Evolutionary conservation across 768 basidiomycete species (phyloP), one percentile per base, ranked within the genome.

Genomic region (Boletus insuetus): DNA sequence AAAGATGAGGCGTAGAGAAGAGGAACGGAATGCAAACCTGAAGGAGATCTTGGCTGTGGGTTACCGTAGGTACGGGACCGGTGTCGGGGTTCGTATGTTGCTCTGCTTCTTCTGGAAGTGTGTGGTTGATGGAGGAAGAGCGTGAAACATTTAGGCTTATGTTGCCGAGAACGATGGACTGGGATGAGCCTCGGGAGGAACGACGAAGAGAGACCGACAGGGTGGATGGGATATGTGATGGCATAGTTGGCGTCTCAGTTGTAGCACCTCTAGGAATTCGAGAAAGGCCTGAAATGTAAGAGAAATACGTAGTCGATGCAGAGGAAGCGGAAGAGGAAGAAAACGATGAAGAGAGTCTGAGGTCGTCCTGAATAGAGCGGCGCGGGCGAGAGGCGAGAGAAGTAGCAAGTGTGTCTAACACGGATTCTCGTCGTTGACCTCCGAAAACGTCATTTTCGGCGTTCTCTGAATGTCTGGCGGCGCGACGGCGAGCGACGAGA

Each of bases 401-500:
- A 39, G 45, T 63, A 14, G 58, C 64, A 3, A 69, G 56, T 12
- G 57, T 40, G 10, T 68, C 69, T 41, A 64, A 45, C 6, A 52
- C 17, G 2, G 59, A 60, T 40, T 46, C 54, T 44, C 54, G 57
- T 49, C 40, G 51, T 4, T 49, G 51, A n/a, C 66, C 55, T 34
- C 66, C 66, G 31, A 67, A 67, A 37, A 67, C 66, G n/a, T 68
- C 66, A 1, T 46, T 20, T n/a, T 66, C 64, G 0, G 24, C 24
- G n/a, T 43, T 49, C 14, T 58, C 61, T 20, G 54, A 29, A 42
- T 53, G 34, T 19, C 50, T 68, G 24, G 44, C 49, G 6, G 45
- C 32, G 24, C 58, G 68, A 13, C 70, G 65, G n/a, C 60, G 65
- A 22, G 68, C 46, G 35, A 69, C 53, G 24, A 81, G 69, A 22